A percentile compares a stretch with the other conserved stretches of the same genome.
Evolutionary conservation across 352 stramenopile genomes (phyloP).

Genomic region (Phytophthora pisi): DNA sequence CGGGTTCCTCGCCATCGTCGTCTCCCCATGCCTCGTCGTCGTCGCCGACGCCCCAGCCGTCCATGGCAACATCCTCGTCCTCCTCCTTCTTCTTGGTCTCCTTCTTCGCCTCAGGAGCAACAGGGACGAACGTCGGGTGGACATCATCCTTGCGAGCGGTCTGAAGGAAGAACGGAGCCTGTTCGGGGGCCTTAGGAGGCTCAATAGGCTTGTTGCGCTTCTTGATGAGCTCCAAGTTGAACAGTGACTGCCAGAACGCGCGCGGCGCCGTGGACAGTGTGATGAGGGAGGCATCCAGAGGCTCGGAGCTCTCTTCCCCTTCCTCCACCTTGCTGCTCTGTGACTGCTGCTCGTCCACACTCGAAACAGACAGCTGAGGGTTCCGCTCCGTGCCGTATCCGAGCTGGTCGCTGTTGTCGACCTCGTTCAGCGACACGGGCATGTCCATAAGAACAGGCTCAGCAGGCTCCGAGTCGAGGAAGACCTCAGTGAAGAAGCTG

Average conservation of each 20-base stretch:
- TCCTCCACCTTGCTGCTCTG: slow-evolving; percentile 52
- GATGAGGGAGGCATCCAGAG: slow-evolving; percentile 70
- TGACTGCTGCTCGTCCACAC: slow-evolving; percentile 44
- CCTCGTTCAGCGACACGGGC: slow-evolving; percentile 87
- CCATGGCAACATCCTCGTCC: slow-evolving; percentile 50
- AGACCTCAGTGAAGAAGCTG: slow-evolving; percentile 92
- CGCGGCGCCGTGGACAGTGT: slow-evolving; percentile 79
- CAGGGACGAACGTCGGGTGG: slow-evolving; percentile 74
- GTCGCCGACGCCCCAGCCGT: slow-evolving; percentile 66
- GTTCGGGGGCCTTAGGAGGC: slow-evolving; percentile 93
- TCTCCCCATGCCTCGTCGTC: slow-evolving; percentile 74
- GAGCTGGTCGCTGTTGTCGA: slow-evolving; percentile 71
- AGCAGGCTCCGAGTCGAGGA: slow-evolving; percentile 75
- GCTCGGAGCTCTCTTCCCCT: slow-evolving; percentile 42
- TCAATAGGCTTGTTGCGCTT: slow-evolving; percentile 96
- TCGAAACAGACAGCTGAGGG: slow-evolving; percentile 44
- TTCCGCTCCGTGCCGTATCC: slow-evolving; percentile 64
- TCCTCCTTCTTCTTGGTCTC: slow-evolving; percentile 31
- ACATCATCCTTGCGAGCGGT: slow-evolving; percentile 85
- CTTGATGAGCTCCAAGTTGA: slow-evolving; percentile 95
- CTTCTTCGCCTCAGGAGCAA: slow-evolving; percentile 40
- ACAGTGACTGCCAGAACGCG: slow-evolving; percentile 91
- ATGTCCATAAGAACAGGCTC: slow-evolving; percentile 91
- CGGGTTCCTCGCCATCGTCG: slow-evolving; percentile 40
- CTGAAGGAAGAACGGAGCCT: slow-evolving; percentile 96